phyloP scores from a whole-genome alignment of 23 red algal species.

The Gracilaria domingensis region DNA sequence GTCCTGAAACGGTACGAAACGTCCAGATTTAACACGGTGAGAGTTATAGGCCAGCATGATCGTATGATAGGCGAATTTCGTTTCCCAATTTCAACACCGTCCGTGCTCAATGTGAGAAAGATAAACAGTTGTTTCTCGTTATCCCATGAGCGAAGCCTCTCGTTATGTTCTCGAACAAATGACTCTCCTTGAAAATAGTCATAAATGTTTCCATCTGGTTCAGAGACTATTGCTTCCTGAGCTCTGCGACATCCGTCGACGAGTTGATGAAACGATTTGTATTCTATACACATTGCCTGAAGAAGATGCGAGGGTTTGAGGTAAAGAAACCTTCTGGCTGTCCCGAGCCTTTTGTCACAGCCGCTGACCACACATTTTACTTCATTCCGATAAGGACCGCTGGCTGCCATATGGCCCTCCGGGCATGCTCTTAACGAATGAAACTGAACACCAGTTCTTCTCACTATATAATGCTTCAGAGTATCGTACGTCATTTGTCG shows the following conservation, averaged over 20 bases:
- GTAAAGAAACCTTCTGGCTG: background rate
- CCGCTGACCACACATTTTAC: background rate
- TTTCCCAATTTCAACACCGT: no score
- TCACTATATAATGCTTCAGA: no score
- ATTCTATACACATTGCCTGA: no score
- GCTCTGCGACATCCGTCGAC: no score
- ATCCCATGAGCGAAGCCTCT: background rate
- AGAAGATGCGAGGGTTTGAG: no score
- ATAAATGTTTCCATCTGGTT: no score
- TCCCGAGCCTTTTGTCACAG: background rate
- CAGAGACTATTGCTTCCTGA: no score
- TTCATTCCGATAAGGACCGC: background rate
- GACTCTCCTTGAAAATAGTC: background rate
- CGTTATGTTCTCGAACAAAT: background rate
- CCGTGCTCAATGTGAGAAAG: background rate
- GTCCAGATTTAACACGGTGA: constrained; percentile 1
- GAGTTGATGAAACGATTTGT: no score
- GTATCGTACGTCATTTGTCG: no score
- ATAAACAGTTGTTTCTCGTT: background rate
- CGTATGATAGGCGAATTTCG: no score
- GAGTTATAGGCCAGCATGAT: constrained; percentile 9
- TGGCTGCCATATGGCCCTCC: constrained; percentile 21
- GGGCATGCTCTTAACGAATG: background rate
- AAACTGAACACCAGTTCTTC: constrained; percentile 2
- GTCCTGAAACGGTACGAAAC: background rate